Conservation (phyloP, 352 stramenopile species). For the Globisporangium canariense region DNA sequence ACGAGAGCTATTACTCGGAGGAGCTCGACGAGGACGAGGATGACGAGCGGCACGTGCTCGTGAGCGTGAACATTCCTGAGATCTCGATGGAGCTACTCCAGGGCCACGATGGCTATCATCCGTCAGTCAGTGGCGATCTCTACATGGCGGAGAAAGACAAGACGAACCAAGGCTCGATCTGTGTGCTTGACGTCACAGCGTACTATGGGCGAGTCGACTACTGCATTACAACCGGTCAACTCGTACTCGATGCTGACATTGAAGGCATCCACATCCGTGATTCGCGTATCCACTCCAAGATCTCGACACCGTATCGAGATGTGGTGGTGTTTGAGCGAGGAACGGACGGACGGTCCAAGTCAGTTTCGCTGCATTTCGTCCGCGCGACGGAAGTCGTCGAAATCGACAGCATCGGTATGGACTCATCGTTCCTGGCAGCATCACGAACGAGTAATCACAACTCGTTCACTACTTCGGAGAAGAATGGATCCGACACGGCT, state of each 20-base stretch:
- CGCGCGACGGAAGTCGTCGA: slow-evolving; percentile 43
- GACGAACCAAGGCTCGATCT: slow-evolving; percentile 73
- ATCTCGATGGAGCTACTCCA: slow-evolving; percentile 80
- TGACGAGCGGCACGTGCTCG: slow-evolving; percentile 54
- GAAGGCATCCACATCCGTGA: slow-evolving; percentile 66
- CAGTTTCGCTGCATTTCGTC: slow-evolving; percentile 61
- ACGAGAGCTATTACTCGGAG: slow-evolving; percentile 14
- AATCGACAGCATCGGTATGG: slow-evolving; percentile 37
- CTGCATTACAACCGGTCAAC: slow-evolving; percentile 38
- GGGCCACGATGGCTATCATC: slow-evolving; percentile 73
- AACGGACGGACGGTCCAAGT: slow-evolving; percentile 34
- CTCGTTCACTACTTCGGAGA: neutral
- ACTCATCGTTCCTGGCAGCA: slow-evolving; percentile 31
- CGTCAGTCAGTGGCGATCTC: slow-evolving; percentile 68
- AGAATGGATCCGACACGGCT: neutral
- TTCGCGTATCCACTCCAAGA: slow-evolving; percentile 49
- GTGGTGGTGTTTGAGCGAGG: slow-evolving; percentile 65
- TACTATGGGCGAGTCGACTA: slow-evolving; percentile 51
- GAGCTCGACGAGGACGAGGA: slow-evolving; percentile 35
- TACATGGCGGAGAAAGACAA: slow-evolving; percentile 67
- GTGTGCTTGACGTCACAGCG: slow-evolving; percentile 47
- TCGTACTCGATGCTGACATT: slow-evolving; percentile 50
- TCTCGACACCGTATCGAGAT: slow-evolving; percentile 64
- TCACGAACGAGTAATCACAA: slow-evolving; percentile 2
- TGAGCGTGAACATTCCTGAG: slow-evolving; percentile 62